These are phyloP conservation scores for Huiozyma naganishii DNA, from an alignment of 805 yeast genomes.

Conservation along the genomic window DNA sequence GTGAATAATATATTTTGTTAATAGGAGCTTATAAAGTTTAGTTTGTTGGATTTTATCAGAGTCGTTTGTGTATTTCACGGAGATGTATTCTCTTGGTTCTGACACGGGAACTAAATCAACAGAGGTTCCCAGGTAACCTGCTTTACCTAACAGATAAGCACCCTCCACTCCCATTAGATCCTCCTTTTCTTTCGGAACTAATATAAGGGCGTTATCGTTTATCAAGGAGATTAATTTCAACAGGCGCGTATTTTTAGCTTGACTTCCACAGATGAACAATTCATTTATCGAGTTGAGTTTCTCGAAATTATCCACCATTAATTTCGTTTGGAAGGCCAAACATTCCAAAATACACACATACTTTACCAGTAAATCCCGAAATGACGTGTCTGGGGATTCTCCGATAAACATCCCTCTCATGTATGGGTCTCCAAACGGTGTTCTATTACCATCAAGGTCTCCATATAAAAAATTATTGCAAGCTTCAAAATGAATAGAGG, in stretches of 20 bases:
- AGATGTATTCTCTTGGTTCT: no score
- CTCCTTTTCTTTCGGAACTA: constrained; percentile 6
- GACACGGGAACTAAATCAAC: neutral
- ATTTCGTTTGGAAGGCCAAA: constrained; percentile 39
- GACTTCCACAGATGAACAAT: constrained; percentile 40
- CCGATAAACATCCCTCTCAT: constrained; percentile 43
- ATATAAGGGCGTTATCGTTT: constrained; percentile 7
- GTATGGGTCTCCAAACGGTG: constrained; percentile 40
- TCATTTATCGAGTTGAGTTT: constrained; percentile 4
- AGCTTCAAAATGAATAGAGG: constrained; percentile 22
- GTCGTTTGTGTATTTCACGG: no score
- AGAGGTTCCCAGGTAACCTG: neutral
- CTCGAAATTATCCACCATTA: constrained; percentile 28
- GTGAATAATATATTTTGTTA: constrained; percentile 16
- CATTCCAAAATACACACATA: constrained; percentile 42
- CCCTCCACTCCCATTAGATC: constrained; percentile 17
- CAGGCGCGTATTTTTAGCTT: constrained; percentile 37
- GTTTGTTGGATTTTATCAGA: neutral
- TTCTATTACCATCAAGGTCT: constrained; percentile 47
- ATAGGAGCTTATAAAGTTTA: constrained; percentile 8
- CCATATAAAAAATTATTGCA: constrained; percentile 39
- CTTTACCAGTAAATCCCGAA: constrained; percentile 29
- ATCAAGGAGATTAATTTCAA: constrained; percentile 25
- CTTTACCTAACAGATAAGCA: constrained; percentile 14
- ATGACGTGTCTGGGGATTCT: constrained; percentile 30